Evolutionary conservation across 257 asterid species (phyloP).

Genomic region (Prunella vulgaris): DNA sequence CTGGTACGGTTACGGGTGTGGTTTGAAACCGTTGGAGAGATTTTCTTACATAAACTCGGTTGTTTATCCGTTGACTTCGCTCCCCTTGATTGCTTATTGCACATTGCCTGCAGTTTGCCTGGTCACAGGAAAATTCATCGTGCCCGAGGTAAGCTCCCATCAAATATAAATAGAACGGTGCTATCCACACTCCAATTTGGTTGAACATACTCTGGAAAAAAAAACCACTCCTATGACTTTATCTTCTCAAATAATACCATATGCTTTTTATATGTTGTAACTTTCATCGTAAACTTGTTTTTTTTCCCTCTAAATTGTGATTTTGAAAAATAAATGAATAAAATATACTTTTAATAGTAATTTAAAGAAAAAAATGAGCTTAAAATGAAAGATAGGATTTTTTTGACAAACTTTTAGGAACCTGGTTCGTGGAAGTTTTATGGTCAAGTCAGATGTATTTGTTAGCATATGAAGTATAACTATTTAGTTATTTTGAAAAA

Average conservation of each 20-base stretch:
- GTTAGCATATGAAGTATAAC: no score
- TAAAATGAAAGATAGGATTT: neutral
- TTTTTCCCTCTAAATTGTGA: neutral
- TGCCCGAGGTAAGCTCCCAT: slow-evolving; percentile 33
- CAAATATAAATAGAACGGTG: neutral
- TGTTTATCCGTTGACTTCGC: slow-evolving; percentile 42
- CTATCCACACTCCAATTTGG: neutral
- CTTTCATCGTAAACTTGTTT: neutral
- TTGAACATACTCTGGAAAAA: neutral
- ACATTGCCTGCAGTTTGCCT: slow-evolving; percentile 48
- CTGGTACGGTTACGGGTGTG: slow-evolving; percentile 52
- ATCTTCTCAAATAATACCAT: no score
- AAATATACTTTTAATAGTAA: no score
- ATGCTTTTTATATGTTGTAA: neutral
- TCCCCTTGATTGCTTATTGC: slow-evolving; percentile 41
- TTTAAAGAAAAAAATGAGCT: neutral
- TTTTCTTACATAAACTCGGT: slow-evolving; percentile 43
- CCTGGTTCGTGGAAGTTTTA: no score
- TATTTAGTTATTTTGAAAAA: no score
- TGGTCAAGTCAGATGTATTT: no score
- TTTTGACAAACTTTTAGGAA: no score
- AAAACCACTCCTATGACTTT: no score
- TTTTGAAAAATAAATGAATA: no score
- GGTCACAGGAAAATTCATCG: slow-evolving; percentile 43
- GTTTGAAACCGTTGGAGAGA: slow-evolving; percentile 45